Evolutionary conservation across 805 yeast species (phyloP).

Genomic region (Kodamaea jinghongensis): DNA sequence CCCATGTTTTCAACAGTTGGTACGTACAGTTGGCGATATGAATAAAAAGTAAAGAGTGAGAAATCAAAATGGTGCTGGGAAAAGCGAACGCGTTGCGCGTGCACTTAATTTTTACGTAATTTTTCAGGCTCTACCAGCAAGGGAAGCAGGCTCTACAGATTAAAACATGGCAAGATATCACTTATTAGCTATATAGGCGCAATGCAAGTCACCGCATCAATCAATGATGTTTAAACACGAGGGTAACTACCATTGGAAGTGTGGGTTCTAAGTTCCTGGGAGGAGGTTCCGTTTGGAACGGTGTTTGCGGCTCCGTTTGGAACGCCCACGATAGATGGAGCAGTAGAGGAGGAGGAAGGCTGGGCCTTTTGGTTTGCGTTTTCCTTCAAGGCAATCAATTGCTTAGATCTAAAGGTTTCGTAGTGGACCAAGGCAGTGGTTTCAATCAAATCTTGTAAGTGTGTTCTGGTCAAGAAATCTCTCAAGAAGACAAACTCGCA

Average conservation of each 20-base stretch:
- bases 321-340: conserved; percentile 1
- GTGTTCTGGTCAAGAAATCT: conserved; percentile 92
- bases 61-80: too few species aligned
- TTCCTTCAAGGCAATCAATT: conserved; percentile 89
- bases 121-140: too few species aligned
- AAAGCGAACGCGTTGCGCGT: too few species aligned
- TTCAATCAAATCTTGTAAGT: conserved; percentile 92
- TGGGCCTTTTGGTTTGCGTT: conserved; percentile 59
- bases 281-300: conserved; percentile 2
- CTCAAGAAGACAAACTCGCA: conserved; percentile 94
- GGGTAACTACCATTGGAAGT: conserved; percentile 7
- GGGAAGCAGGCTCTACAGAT: too few species aligned
- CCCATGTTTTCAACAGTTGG: too few species aligned
- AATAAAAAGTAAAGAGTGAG: not conserved
- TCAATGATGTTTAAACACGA: conserved; percentile 2
- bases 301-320: conserved; percentile 5
- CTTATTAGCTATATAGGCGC: not conserved
- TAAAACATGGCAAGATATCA: not conserved
- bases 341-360: conserved; percentile 19
- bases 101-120: too few species aligned
- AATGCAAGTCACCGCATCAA: not conserved
- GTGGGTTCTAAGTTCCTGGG: conserved; percentile 4
- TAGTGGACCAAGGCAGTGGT: conserved; percentile 85
- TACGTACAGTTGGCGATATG: too few species aligned
- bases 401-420: conserved; percentile 91